phyloP scores from a whole-genome alignment of 495 filamentous ascomycete species.

The Podospora sp. region DNA sequence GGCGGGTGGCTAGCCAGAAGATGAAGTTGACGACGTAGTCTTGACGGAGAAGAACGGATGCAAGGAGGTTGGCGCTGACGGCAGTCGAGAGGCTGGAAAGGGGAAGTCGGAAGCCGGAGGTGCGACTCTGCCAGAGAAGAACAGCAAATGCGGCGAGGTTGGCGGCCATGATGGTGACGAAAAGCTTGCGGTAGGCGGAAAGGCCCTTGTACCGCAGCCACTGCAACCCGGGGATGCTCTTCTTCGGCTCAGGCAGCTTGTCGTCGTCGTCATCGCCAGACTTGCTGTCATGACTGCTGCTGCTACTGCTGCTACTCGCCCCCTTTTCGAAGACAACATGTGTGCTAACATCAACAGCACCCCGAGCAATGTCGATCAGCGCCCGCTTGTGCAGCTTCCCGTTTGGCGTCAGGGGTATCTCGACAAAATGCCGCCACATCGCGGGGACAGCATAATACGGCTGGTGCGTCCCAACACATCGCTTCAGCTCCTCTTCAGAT shows the following conservation, averaged over 20 bases:
- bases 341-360: too few relatives aligned
- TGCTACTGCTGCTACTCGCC: slow-evolving; percentile 2
- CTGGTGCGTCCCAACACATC: slow-evolving; percentile 24
- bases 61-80: slow-evolving; percentile 45
- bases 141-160: slow-evolving; percentile 19
- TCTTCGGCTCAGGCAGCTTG: background rate
- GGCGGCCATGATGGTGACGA: slow-evolving; percentile 25
- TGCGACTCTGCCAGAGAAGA: slow-evolving; percentile 39
- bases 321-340: too few relatives aligned
- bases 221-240: slow-evolving; percentile 9
- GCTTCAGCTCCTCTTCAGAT: slow-evolving; percentile 21
- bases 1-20: slow-evolving; percentile 50
- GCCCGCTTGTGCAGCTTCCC: slow-evolving; percentile 45
- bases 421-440: slow-evolving; percentile 28
- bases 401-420: slow-evolving; percentile 40
- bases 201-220: slow-evolving; percentile 24
- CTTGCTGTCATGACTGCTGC: background rate
- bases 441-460: slow-evolving; percentile 44
- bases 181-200: slow-evolving; percentile 17
- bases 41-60: slow-evolving; percentile 56
- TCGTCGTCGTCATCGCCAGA: slow-evolving; percentile 5
- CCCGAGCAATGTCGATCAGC: slow-evolving; percentile 24
- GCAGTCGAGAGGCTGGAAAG: slow-evolving; percentile 43
- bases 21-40: slow-evolving; percentile 66
- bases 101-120: slow-evolving; percentile 24